These are phyloP conservation scores for Coleophoma crateriformis DNA, from an alignment of 2,329 filamentous ascomycete species.

Conservation along the genomic window DNA sequence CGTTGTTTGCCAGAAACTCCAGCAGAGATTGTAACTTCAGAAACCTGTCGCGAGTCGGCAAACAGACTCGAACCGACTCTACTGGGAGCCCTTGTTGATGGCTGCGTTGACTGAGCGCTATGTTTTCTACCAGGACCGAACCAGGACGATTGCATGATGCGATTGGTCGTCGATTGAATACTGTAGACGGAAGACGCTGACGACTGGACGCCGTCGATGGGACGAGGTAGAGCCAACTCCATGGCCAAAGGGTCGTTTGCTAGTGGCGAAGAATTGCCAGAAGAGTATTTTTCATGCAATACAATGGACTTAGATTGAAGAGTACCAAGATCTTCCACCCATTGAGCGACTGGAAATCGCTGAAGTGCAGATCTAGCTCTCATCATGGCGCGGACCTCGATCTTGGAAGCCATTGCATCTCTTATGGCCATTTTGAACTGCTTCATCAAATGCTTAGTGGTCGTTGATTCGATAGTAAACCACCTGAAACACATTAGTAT, in stretches of 20 bases:
- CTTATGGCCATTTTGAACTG: slow-evolving; percentile 62
- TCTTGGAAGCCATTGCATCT: slow-evolving; percentile 52
- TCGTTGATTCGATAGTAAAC: slow-evolving; percentile 63
- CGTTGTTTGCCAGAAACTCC: background rate
- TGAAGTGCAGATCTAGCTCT: slow-evolving; percentile 59
- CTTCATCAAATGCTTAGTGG: slow-evolving; percentile 55
- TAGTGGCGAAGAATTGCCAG: slow-evolving; percentile 10
- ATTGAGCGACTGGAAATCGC: slow-evolving; percentile 62
- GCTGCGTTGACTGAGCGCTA: background rate
- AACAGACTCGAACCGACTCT: background rate
- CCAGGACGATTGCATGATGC: background rate
- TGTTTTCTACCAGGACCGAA: background rate
- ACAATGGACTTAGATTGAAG: slow-evolving; percentile 56
- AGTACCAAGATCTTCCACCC: slow-evolving; percentile 59
- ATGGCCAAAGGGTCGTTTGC: background rate
- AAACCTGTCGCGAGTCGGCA: background rate
- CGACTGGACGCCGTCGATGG: background rate
- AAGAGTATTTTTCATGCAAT: slow-evolving; percentile 29
- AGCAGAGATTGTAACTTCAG: background rate
- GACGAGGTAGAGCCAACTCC: background rate
- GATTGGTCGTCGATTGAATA: background rate
- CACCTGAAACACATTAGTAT: slow-evolving; percentile 28
- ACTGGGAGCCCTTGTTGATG: background rate
- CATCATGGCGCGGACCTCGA: slow-evolving; percentile 53
- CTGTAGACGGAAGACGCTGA: background rate